These are phyloP conservation scores for Clonostachys sp. DNA, from an alignment of 2,329 filamentous ascomycete genomes.

Conservation along the genomic window DNA sequence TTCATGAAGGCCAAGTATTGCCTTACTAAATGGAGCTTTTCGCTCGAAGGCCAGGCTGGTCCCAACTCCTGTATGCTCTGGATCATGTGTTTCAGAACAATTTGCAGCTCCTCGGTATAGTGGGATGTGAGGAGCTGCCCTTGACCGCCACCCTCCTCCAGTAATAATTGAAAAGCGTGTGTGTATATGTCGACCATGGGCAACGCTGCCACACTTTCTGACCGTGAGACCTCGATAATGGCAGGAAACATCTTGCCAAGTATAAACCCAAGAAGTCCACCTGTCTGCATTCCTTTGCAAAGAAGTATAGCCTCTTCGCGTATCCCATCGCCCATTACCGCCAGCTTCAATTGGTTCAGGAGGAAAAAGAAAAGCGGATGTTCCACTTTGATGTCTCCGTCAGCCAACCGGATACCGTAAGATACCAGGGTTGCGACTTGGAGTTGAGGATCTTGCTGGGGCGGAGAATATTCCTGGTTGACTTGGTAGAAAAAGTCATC, in stretches of 20 bases:
- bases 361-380: slow-evolving; percentile 52
- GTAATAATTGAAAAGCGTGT: slow-evolving; percentile 29
- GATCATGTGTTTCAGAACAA: too few species aligned
- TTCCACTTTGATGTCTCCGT: slow-evolving; percentile 41
- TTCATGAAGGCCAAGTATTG: slow-evolving; percentile 1
- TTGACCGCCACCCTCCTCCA: slow-evolving; percentile 17
- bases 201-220: slow-evolving; percentile 28
- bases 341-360: slow-evolving; percentile 52
- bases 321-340: slow-evolving; percentile 43
- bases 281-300: slow-evolving; percentile 37
- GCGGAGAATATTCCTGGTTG: slow-evolving; percentile 50
- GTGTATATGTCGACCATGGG: slow-evolving; percentile 46
- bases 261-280: slow-evolving; percentile 40
- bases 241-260: slow-evolving; percentile 50
- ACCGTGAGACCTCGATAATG: slow-evolving; percentile 32
- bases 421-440: slow-evolving; percentile 51
- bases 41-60: slow-evolving; percentile 8
- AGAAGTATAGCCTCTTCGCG: slow-evolving; percentile 39
- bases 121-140: too few species aligned
- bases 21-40: slow-evolving; percentile 16
- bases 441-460: slow-evolving; percentile 49
- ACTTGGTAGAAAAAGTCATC: slow-evolving; percentile 54
- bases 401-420: slow-evolving; percentile 49
- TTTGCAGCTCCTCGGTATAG: too few species aligned
- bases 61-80: slow-evolving; percentile 7